A percentile compares a stretch with the other conserved stretches of the same genome.
Evolutionary conservation across 2,329 filamentous ascomycete species (phyloP).

Genomic region (Paraconiothyrium brasiliense): DNA sequence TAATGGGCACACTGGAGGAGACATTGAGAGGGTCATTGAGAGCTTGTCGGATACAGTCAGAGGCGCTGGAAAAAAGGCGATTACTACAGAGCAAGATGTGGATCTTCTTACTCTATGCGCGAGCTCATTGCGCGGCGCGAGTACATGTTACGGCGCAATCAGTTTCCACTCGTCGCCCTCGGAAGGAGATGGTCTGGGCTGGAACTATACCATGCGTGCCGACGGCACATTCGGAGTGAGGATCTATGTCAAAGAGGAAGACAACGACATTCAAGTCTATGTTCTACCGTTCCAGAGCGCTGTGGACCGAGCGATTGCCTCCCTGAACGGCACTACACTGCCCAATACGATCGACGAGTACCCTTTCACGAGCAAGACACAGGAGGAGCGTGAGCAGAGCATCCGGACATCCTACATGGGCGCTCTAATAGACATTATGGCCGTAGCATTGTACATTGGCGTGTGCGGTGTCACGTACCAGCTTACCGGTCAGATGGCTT

Average conservation of each 20-base stretch:
- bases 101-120: conserved; percentile 71
- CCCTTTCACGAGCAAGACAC: conserved; percentile 77
- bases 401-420: conserved; percentile 77
- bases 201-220: conserved; percentile 87
- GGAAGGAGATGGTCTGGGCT: conserved; percentile 71
- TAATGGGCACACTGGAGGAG: conserved; percentile 72
- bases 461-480: conserved; percentile 88
- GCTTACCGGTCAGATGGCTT: conserved; percentile 83
- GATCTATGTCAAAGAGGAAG: conserved; percentile 70
- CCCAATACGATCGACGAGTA: conserved; percentile 67
- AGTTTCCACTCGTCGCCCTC: conserved; percentile 79
- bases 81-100: conserved; percentile 64
- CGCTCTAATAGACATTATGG: conserved; percentile 78
- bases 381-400: conserved; percentile 69
- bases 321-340: conserved; percentile 57
- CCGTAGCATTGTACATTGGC: conserved; percentile 79
- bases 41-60: conserved; percentile 67
- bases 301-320: conserved; percentile 77
- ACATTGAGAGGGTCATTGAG: conserved; percentile 76
- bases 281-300: conserved; percentile 80
- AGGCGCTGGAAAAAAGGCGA: conserved; percentile 64
- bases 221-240: conserved; percentile 75
- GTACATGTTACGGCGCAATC: conserved; percentile 76
- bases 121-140: conserved; percentile 67
- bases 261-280: conserved; percentile 82